Evolutionary conservation across 345 rosid genomes (phyloP), one percentile per base, ranked within the genome.

Genomic region (Ceriops decandra): DNA sequence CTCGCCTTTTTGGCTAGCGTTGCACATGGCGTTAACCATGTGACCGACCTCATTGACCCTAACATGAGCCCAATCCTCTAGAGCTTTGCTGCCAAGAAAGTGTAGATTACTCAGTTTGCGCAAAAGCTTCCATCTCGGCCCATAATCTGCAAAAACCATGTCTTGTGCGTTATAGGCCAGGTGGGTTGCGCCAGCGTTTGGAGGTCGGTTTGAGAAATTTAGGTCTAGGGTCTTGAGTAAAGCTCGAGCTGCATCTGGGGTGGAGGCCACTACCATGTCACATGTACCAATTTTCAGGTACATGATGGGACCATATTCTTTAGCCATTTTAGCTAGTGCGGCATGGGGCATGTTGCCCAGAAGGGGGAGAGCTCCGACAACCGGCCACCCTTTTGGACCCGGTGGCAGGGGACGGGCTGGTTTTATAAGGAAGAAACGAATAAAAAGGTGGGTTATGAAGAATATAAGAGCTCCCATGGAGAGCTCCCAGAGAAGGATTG

Each of bases 31-130:
- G 51, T 70, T 79, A 3, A 86, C 36, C 87, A 84, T 88, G 71
- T 82, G 76, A 3, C 86, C 83, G 0, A 86, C 58, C 74, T 88
- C 89, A 0, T 19, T 20, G 0, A 3, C 38, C 0, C 90, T 77
- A 7, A 82, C 77, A 0, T 66, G 13, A 15, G 81, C 49, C 88
- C 88, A 82, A 1, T 84, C 81, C 5, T 81, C 81, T 0, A 88
- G 68, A 1, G 93, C 93, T 32, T 88, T 88, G 3, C 86, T 77
- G 0, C 89, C 87, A 0, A 88, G 82, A 87, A 86, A 80, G 73
- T 88, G 87, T 3, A 86, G 76, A 69, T 74, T 85, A 61, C 90
- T 88, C 52, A 86, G 42, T 68, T 82, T 88, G 46, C 93, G 75
- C 8, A 88, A 68, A 49, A 86, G 54, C 73, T 79, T 81, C 93